These are phyloP conservation scores for Saccharomyces eubayanus DNA, from an alignment of 805 yeast species.

Conservation along the genomic window DNA sequence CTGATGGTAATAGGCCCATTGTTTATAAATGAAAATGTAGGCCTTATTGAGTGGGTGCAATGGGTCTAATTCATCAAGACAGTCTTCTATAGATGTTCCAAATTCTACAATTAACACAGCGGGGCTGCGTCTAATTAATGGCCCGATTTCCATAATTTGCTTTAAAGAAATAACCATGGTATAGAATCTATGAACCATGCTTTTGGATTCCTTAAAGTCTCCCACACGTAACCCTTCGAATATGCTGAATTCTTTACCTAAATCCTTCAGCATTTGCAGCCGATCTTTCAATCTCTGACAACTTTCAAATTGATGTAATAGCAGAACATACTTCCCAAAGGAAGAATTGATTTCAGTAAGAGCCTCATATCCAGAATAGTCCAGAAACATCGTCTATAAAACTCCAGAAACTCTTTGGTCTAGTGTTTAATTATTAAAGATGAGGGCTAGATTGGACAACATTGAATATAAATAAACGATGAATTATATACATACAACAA, in stretches of 20 bases:
- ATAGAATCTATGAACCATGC: not conserved
- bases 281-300: not conserved
- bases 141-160: not conserved
- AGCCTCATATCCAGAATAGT: not conserved
- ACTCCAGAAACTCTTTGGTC: not conserved
- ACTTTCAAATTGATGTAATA: not conserved
- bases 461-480: too few species aligned
- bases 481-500: too few species aligned
- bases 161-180: not conserved
- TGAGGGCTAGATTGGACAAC: too few species aligned
- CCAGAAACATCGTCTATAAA: not conserved
- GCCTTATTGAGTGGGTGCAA: not conserved
- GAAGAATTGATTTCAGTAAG: not conserved
- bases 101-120: not conserved
- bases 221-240: not conserved
- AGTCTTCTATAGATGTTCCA: not conserved
- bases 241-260: not conserved
- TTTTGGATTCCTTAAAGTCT: not conserved
- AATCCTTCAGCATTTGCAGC: not conserved
- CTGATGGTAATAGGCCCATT: not conserved
- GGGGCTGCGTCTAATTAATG: not conserved
- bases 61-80: not conserved
- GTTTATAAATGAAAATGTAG: not conserved
- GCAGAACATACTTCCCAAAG: not conserved
- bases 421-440: not conserved